Base-by-base conservation (phyloP, 2,329 filamentous ascomycete genomes). In the Colletotrichum chlorophyti region DNA sequence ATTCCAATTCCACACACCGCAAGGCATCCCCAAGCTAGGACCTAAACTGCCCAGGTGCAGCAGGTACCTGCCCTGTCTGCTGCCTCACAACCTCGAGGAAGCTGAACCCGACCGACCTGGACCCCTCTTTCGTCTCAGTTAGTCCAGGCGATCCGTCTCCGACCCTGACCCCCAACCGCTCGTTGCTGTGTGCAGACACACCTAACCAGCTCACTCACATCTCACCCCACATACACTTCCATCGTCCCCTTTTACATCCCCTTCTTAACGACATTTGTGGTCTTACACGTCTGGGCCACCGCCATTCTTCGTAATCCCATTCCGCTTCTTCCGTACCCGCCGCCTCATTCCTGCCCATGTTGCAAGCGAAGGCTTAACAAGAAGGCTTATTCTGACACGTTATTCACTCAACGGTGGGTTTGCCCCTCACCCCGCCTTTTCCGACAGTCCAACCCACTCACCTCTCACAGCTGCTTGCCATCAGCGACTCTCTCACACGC, bases 351-450 rank as follows among this genome's bases (percentile, higher is more conserved):
- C 19, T 17, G 32, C 17, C 12, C n/a, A n/a, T n/a, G n/a, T 52
- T 24, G 12, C 19, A 19, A 40, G 26, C n/a, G 31, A 26, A 52
- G 26, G 4, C 21, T 45, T 12, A 38, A 14, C 19, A 19, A 8
- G n/a, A 21, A 48, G 34, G 35, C 49, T 52, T 37, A 38, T 35
- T 35, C 41, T 17, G 26, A 4, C 12, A 14, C 26, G 38, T 38
- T 43, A 46, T 50, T 60, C 43, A 49, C 51, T 43, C 31, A 50
- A 21, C 6, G 41, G 41, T 47, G 57, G 43, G 26, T 46, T 50
- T 35, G 48, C 49, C 27, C 43, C 37, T 50, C 51, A 23, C 51
- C 51, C 57, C 51, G 51, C 57, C 43, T 40, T 32, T 48, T 41
- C 29, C 15, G 24, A 17, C 27, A 43, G 6, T 24, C 15, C 27